Percentiles rank a stretch among this genome's conserved stretches.
These are phyloP conservation scores for Colletotrichum abscissum DNA, from an alignment of 2,329 filamentous ascomycete genomes.

Conservation along the genomic window DNA sequence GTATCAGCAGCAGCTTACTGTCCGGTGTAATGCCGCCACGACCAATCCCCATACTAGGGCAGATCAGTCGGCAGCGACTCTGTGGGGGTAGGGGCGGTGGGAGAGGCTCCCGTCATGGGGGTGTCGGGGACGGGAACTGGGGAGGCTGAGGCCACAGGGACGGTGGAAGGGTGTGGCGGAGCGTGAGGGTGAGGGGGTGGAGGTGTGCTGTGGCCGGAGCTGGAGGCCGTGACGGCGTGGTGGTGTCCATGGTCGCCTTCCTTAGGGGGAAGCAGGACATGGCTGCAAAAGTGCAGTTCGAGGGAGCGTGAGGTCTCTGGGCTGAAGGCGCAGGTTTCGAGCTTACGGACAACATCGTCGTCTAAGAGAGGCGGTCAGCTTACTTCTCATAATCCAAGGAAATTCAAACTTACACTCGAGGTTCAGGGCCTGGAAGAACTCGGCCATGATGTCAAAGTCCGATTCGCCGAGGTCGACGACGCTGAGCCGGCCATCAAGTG, in stretches of 20 bases:
- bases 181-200: slow-evolving; percentile 11
- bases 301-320: slow-evolving; percentile 57
- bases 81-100: neutral
- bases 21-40: neutral
- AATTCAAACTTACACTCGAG: slow-evolving; percentile 64
- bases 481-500: slow-evolving; percentile 59
- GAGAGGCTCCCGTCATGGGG: neutral
- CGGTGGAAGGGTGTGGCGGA: neutral
- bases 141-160: slow-evolving; percentile 8
- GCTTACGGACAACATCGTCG: slow-evolving; percentile 43
- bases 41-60: slow-evolving; percentile 3
- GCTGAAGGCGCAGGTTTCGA: slow-evolving; percentile 38
- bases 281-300: slow-evolving; percentile 62
- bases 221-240: slow-evolving; percentile 24
- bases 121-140: neutral
- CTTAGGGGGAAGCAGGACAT: slow-evolving; percentile 53
- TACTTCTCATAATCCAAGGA: neutral
- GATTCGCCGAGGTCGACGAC: slow-evolving; percentile 59
- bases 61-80: slow-evolving; percentile 2
- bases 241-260: slow-evolving; percentile 26
- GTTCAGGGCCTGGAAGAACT: slow-evolving; percentile 67
- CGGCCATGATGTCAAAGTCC: slow-evolving; percentile 45
- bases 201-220: slow-evolving; percentile 32
- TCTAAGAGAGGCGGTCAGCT: slow-evolving; percentile 24
- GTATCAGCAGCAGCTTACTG: neutral